Evolutionary conservation across 805 yeast genomes (phyloP), one percentile per base, ranked within the genome.

Genomic region (Spathaspora hagerdaliae): DNA sequence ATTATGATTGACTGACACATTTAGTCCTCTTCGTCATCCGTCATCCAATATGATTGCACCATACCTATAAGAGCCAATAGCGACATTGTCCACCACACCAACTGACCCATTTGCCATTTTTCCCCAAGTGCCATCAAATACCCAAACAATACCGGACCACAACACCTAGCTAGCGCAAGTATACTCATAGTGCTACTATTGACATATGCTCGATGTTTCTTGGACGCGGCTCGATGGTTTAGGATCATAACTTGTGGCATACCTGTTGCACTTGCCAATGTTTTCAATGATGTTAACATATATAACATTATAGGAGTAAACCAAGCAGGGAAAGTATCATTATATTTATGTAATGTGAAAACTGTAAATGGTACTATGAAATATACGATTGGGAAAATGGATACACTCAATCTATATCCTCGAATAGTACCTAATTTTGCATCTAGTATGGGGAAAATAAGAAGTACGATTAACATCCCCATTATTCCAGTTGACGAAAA

Each of bases 1-100:
- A 9, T 38, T 11, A 13, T 11, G 26, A 38, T 8, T 26, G 14
- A 38, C 32, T 38, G 27, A 5, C 27, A 14, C 7, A 26, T 32
- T n/a, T 44, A 39, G 15, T 53, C 61, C 42, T 65, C 69, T 2
- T 61, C 63, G 40, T 53, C 48, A 36, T 65, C 69, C 14, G 48
- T 42, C 58, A 67, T 57, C 44, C 50, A 46, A 40, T 56, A 60
- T 1, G 67, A 55, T 42, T 64, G 69, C 27, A 60, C 42, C 34
- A 56, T 51, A 4, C 71, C 71, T 27, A 53, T 51, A 4, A 55
- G 42, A 7, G 72, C 60, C 46, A 65, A 45, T 2, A 54, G 42
- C 13, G 65, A 52, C 58, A 67, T 53, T 9, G 52, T n/a, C 69
- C 70, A 66, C 72, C 72, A 67, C 9, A 59, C 49, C 12, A 67